Percentiles rank a stretch among this genome's conserved stretches.
Conservation (phyloP, 495 filamentous ascomycete species). For the Hamigera avellanea region DNA sequence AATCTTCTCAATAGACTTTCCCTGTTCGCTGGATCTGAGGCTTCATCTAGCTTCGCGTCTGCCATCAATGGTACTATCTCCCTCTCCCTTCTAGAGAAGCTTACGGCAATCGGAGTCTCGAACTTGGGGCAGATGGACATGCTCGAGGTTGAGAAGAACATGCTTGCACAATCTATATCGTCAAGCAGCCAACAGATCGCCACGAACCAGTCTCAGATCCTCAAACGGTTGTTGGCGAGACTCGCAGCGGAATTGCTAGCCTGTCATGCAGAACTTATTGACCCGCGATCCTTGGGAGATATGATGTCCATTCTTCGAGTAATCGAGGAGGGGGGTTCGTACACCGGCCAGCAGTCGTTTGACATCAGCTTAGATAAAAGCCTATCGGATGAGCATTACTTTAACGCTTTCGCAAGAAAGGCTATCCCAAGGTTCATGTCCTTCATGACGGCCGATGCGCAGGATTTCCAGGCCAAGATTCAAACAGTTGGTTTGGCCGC, state of each 20-base stretch:
- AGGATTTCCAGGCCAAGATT: slow-evolving; percentile 6
- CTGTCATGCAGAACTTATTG: slow-evolving; percentile 29
- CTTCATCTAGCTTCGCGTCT: slow-evolving; percentile 11
- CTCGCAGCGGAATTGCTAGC: slow-evolving; percentile 37
- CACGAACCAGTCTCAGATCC: slow-evolving; percentile 32
- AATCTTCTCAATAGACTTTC: slow-evolving; percentile 24
- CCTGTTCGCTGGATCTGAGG: slow-evolving; percentile 23
- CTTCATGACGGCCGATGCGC: slow-evolving; percentile 10
- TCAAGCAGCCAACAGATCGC: slow-evolving; percentile 33
- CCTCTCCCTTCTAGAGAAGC: slow-evolving; percentile 41
- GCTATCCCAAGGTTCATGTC: slow-evolving; percentile 22
- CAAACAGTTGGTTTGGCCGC: slow-evolving; percentile 19
- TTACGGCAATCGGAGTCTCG: slow-evolving; percentile 40
- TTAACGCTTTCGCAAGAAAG: slow-evolving; percentile 18
- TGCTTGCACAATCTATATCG: slow-evolving; percentile 44
- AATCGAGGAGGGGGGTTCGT: slow-evolving; percentile 15
- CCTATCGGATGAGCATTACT: slow-evolving; percentile 22
- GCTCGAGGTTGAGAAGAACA: slow-evolving; percentile 53
- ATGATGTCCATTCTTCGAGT: slow-evolving; percentile 14
- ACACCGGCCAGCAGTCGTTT: slow-evolving; percentile 3
- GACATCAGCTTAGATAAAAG: slow-evolving; percentile 11
- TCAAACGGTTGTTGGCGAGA: slow-evolving; percentile 34
- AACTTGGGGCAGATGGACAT: slow-evolving; percentile 50
- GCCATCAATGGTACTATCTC: slow-evolving; percentile 44
- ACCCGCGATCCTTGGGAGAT: slow-evolving; percentile 16